phyloP scores from a whole-genome alignment of 2,329 filamentous ascomycete species.

The Colletotrichum brevisporum region DNA sequence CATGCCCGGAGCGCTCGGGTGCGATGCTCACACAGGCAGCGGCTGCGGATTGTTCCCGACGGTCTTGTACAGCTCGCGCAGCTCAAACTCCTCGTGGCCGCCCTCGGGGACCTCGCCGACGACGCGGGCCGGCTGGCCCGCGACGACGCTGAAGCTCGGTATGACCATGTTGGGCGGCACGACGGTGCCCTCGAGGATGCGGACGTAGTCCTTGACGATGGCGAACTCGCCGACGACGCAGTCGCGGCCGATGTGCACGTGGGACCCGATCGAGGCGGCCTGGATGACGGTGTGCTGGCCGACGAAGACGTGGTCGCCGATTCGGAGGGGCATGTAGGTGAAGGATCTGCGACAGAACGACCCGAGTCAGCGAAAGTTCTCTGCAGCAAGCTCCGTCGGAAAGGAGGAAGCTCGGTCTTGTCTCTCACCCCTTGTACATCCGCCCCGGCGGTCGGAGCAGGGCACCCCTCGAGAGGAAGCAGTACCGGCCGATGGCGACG shows the following conservation, averaged over 20 bases:
- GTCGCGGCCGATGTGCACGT: slow-evolving; percentile 86
- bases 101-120: slow-evolving; percentile 86
- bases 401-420: not conserved
- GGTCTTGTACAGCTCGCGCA: slow-evolving; percentile 74
- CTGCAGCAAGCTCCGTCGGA: not conserved
- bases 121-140: slow-evolving; percentile 82
- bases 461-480: slow-evolving; percentile 84
- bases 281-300: slow-evolving; percentile 83
- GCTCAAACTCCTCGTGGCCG: slow-evolving; percentile 74
- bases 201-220: slow-evolving; percentile 94
- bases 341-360: slow-evolving; percentile 61
- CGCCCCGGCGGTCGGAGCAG: slow-evolving; percentile 87
- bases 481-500: slow-evolving; percentile 92
- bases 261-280: slow-evolving; percentile 85
- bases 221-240: slow-evolving; percentile 88
- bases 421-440: slow-evolving; percentile 77
- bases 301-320: slow-evolving; percentile 95
- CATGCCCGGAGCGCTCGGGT: no score
- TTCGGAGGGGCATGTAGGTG: slow-evolving; percentile 89
- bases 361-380: not conserved
- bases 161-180: slow-evolving; percentile 92
- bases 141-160: slow-evolving; percentile 93
- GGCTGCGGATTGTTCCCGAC: slow-evolving; percentile 70
- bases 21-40: slow-evolving; percentile 2
- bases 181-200: slow-evolving; percentile 86